phyloP scores from a whole-genome alignment of 495 filamentous ascomycete genomes.

The Penicillium fimorum region DNA sequence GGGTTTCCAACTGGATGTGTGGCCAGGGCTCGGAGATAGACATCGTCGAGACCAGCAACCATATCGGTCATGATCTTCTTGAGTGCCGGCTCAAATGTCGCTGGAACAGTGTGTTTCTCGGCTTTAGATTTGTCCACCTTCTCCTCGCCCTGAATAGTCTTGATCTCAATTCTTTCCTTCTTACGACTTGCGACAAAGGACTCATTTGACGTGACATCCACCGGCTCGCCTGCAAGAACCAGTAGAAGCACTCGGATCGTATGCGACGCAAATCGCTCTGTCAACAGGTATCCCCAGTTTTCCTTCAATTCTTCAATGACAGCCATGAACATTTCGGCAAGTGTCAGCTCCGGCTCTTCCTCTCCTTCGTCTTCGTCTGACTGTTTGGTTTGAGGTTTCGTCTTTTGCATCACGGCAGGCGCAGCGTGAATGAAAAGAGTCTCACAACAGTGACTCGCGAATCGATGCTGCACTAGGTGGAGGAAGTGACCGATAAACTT shows the following conservation, averaged over 20 bases:
- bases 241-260: conserved; percentile 80
- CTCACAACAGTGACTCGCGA: conserved; percentile 96
- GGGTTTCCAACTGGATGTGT: conserved; percentile 88
- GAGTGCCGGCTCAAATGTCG: conserved; percentile 69
- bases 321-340: conserved; percentile 82
- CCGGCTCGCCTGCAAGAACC: conserved; percentile 77
- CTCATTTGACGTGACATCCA: conserved; percentile 61
- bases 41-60: conserved; percentile 65
- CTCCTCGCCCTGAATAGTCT: conserved; percentile 33
- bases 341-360: conserved; percentile 50
- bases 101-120: conserved; percentile 63
- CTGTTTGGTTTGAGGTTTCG: conserved; percentile 46
- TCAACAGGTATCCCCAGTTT: conserved; percentile 78
- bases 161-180: conserved; percentile 73
- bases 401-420: conserved; percentile 65
- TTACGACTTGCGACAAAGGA: conserved; percentile 80
- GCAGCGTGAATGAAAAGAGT: conserved; percentile 83
- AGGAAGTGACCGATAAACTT: conserved; percentile 88
- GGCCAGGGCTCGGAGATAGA: conserved; percentile 73
- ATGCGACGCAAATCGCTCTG: conserved; percentile 88
- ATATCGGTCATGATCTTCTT: conserved; percentile 77
- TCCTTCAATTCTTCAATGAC: conserved; percentile 81
- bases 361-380: conserved; percentile 31
- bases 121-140: conserved; percentile 31
- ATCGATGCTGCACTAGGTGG: conserved; percentile 86